Evolutionary conservation across 1,284 basidiomycete genomes (phyloP).

Genomic region (Volvariella volvacea): DNA sequence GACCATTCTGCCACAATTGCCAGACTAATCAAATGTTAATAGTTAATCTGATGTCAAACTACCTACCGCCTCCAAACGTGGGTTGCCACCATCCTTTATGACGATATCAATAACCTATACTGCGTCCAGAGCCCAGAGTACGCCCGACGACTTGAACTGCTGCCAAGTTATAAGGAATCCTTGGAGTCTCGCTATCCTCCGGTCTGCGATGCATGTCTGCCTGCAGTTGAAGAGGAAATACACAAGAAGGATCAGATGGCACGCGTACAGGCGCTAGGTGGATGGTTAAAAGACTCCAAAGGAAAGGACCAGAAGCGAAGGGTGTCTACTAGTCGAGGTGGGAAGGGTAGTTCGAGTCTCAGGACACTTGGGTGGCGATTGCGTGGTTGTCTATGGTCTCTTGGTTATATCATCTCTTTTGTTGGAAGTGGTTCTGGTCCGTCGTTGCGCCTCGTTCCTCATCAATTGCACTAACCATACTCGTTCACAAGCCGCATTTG

Average conservation of each 20-base stretch:
- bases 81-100: constrained; percentile 16
- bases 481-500: constrained; percentile 22
- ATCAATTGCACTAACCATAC: constrained; percentile 2
- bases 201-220: constrained; percentile 70
- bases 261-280: constrained; percentile 69
- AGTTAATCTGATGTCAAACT: constrained; percentile 81
- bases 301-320: constrained; percentile 47
- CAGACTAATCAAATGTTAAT: constrained; percentile 87
- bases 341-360: constrained; percentile 32
- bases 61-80: constrained; percentile 67
- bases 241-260: constrained; percentile 74
- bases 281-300: constrained; percentile 56
- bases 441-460: constrained; percentile 13
- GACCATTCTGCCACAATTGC: constrained; percentile 79
- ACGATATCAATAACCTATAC: constrained; percentile 6
- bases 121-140: constrained; percentile 63
- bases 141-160: constrained; percentile 46
- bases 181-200: constrained; percentile 81
- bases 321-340: constrained; percentile 30
- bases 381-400: constrained; percentile 56
- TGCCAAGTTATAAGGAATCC: constrained; percentile 68
- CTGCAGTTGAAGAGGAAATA: constrained; percentile 77
- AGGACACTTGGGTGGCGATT: constrained; percentile 54
- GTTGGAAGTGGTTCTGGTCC: constrained; percentile 38
- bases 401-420: constrained; percentile 37